Percentiles rank a stretch among this genome's conserved stretches.
These are phyloP conservation scores for Madurella fahalii DNA, from an alignment of 2,329 filamentous ascomycete genomes.

Conservation along the genomic window DNA sequence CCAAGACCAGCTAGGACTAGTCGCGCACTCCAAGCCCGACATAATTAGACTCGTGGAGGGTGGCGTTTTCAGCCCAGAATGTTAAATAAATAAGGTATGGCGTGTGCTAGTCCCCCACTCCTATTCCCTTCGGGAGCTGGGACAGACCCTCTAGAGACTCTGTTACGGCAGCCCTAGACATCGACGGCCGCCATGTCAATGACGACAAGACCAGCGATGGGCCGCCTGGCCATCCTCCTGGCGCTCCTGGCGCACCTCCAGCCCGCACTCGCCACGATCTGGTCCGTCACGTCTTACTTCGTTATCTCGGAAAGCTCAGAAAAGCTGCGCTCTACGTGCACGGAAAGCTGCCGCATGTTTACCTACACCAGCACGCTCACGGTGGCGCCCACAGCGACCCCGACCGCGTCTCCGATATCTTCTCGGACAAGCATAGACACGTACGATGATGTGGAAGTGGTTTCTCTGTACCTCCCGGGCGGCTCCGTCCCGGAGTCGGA, in stretches of 20 bases:
- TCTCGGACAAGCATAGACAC: background rate
- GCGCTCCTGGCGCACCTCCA: slow-evolving; percentile 6
- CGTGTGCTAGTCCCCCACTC: no score
- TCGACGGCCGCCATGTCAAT: background rate
- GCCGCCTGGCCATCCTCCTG: slow-evolving; percentile 1
- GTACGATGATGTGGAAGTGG: slow-evolving; percentile 11
- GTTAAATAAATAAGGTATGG: no score
- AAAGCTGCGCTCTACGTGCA: background rate
- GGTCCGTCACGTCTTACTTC: slow-evolving; percentile 10
- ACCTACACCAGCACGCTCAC: background rate
- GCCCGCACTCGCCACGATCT: slow-evolving; percentile 10
- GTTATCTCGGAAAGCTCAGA: background rate
- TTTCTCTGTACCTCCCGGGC: background rate
- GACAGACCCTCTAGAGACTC: no score
- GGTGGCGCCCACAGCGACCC: slow-evolving; percentile 3
- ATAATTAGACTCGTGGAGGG: no score
- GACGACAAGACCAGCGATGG: background rate
- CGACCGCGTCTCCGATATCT: slow-evolving; percentile 4
- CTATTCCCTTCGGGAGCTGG: no score
- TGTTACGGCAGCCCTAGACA: background rate
- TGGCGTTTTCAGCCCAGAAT: no score
- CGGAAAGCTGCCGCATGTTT: background rate
- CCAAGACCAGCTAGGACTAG: no score
- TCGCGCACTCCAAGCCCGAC: no score
- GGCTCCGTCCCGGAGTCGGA: slow-evolving; percentile 3